Conservation (phyloP, 2,329 filamentous ascomycete genomes). For the Ophiocordyceps camponoti-rufipedis region DNA sequence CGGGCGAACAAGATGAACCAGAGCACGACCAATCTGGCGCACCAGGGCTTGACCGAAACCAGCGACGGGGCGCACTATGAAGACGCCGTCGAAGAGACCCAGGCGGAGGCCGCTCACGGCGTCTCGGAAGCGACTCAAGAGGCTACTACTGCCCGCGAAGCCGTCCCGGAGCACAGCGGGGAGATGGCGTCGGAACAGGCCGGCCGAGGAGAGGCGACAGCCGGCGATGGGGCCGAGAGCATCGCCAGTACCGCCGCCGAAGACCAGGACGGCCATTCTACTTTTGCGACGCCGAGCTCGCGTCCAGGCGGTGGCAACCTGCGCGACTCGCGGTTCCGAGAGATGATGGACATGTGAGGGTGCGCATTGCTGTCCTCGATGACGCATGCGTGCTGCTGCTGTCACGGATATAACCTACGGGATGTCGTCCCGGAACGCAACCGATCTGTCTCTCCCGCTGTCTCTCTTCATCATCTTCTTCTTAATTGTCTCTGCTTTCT, state of each 20-base stretch:
- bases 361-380: background rate
- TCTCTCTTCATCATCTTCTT: too few species aligned
- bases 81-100: background rate
- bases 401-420: background rate
- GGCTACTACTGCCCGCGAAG: conserved; percentile 8
- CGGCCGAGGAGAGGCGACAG: too few species aligned
- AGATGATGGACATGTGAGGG: conserved; percentile 24
- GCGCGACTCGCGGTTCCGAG: conserved; percentile 39
- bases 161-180: background rate
- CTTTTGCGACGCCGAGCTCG: conserved; percentile 4
- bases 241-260: conserved; percentile 2
- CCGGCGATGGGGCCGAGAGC: background rate
- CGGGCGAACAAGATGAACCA: conserved; percentile 22
- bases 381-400: background rate
- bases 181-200: background rate
- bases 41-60: background rate
- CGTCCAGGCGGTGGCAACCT: conserved; percentile 31
- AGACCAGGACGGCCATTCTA: background rate
- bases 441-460: background rate
- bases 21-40: conserved; percentile 24
- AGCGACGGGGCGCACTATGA: background rate
- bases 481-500: too few species aligned
- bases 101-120: background rate
- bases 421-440: background rate
- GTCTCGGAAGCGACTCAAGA: conserved; percentile 10